Percentiles rank a stretch among this genome's conserved stretches.
These are phyloP conservation scores for Coemansia sp. DNA, from an alignment of 192 early-diverging fungal genomes.

Conservation along the genomic window DNA sequence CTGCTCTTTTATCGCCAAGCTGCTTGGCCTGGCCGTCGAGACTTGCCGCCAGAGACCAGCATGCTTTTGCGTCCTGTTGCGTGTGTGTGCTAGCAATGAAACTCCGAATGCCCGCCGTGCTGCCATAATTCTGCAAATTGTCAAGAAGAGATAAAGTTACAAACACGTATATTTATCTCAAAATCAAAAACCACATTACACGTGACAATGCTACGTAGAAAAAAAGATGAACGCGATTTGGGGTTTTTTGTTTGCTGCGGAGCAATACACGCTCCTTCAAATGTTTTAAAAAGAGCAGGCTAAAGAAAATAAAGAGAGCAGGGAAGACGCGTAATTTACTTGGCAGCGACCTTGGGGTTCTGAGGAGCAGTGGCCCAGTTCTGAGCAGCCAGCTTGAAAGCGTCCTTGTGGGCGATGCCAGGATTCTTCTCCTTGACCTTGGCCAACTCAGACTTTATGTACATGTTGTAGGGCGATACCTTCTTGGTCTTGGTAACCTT, in stretches of 20 bases:
- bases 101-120: no score
- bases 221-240: slow-evolving; percentile 8
- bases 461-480: slow-evolving; percentile 66
- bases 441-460: slow-evolving; percentile 68
- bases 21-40: slow-evolving; percentile 11
- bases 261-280: not conserved
- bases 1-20: slow-evolving; percentile 22
- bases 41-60: no score
- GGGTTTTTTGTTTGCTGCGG: not conserved
- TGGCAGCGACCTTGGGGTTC: slow-evolving; percentile 61
- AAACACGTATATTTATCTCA: not conserved
- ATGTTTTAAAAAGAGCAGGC: not conserved
- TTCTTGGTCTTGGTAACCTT: slow-evolving; percentile 46
- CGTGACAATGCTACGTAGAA: slow-evolving; percentile 8
- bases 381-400: slow-evolving; percentile 64
- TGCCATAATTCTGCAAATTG: no score
- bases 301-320: not conserved
- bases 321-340: not conserved
- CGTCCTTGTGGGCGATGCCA: slow-evolving; percentile 61
- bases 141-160: no score
- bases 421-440: slow-evolving; percentile 66
- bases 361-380: slow-evolving; percentile 60
- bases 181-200: slow-evolving; percentile 10
- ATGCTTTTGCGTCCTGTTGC: no score
- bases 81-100: no score